phyloP scores from a whole-genome alignment of 345 rosid species.

The Rhodomyrtus tomentosa region DNA sequence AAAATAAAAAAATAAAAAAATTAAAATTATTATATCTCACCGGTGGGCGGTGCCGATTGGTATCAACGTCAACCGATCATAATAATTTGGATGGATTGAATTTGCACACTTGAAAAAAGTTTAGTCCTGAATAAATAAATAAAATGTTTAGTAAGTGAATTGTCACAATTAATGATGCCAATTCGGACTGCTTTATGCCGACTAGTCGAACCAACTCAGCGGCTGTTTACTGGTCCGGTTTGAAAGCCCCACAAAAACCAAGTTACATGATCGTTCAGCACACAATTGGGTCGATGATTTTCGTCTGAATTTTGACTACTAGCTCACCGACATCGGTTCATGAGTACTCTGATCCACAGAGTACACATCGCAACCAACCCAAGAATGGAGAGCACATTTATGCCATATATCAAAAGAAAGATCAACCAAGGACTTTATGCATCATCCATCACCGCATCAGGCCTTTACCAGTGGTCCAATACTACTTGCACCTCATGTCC shows the following conservation, averaged over 20 bases:
- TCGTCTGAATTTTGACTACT: background rate
- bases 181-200: background rate
- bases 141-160: no score
- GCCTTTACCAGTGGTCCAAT: background rate
- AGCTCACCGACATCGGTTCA: background rate
- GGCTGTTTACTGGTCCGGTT: background rate
- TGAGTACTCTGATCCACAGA: background rate
- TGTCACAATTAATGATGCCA: no score
- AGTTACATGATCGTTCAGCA: background rate
- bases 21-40: no score
- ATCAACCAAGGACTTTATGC: background rate
- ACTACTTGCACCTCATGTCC: background rate
- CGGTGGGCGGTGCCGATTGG: no score
- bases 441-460: background rate
- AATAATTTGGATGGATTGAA: no score
- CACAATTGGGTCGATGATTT: background rate
- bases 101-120: no score
- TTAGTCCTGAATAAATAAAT: no score
- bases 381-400: background rate
- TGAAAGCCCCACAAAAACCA: background rate
- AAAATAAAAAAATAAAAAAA: no score
- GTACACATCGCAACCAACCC: background rate
- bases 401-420: background rate
- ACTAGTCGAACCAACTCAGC: background rate
- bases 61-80: no score